These are phyloP conservation scores for Solanum hybrid DNA, from an alignment of 305 asterid species.

Conservation along the genomic window DNA sequence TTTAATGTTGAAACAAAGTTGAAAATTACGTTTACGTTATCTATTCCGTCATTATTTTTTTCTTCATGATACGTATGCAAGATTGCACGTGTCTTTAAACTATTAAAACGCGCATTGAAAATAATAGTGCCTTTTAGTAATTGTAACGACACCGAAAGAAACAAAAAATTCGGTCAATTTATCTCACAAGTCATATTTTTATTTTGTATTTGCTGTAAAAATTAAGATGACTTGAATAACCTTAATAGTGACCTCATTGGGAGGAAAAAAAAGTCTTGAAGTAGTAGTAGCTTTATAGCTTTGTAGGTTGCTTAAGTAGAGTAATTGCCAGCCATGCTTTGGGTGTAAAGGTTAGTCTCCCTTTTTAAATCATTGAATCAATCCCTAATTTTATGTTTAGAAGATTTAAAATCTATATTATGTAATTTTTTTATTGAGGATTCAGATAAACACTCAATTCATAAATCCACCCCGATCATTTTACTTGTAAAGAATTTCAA, in stretches of 20 bases:
- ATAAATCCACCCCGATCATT: not conserved
- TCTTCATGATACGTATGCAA: not conserved
- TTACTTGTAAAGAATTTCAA: not conserved
- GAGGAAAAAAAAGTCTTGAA: not conserved
- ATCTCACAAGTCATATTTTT: not conserved
- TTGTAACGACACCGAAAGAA: not conserved
- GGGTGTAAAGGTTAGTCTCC: not conserved
- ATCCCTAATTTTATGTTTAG: not conserved
- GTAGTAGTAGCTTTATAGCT: not conserved
- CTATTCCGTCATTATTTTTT: not conserved
- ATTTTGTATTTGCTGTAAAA: not conserved
- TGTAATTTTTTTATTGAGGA: not conserved
- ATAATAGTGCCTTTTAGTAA: too few species aligned
- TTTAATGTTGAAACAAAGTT: not conserved
- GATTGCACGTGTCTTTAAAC: not conserved
- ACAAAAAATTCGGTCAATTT: not conserved
- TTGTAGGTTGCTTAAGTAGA: not conserved
- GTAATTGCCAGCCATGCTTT: constrained; percentile 3
- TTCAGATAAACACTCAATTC: not conserved
- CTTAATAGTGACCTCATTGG: not conserved
- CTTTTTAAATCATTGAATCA: not conserved
- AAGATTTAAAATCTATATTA: not conserved
- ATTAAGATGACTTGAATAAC: not conserved
- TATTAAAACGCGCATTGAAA: not conserved
- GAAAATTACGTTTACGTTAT: not conserved